phyloP scores from a whole-genome alignment of 2,329 filamentous ascomycete genomes.

The Clonostachys sp. region DNA sequence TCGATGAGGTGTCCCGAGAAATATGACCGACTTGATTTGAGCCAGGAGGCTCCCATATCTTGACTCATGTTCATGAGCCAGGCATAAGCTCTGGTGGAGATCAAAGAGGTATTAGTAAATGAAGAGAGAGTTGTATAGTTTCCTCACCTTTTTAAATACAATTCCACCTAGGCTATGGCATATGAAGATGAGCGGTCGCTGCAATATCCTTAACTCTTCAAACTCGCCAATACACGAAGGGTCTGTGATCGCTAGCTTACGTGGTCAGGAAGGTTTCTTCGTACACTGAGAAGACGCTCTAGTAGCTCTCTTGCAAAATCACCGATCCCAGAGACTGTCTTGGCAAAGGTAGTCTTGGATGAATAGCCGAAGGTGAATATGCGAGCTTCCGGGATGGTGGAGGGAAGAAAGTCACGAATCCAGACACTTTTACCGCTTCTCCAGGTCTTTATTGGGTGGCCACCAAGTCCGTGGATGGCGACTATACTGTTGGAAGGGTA shows the following conservation, averaged over 20 bases:
- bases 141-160: conserved; percentile 16
- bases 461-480: conserved; percentile 2
- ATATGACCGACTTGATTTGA: conserved; percentile 12
- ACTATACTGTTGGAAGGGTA: not conserved
- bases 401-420: conserved; percentile 1
- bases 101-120: conserved; percentile 6
- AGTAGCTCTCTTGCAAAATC: not conserved
- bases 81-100: not conserved
- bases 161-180: conserved; percentile 20
- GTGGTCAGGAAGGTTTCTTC: not conserved
- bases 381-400: not conserved
- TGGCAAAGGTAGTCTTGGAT: not conserved
- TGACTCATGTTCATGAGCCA: too few species aligned
- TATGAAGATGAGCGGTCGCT: conserved; percentile 14
- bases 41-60: too few species aligned
- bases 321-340: not conserved
- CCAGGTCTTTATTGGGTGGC: conserved; percentile 1
- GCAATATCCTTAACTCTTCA: not conserved
- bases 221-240: not conserved
- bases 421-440: not conserved
- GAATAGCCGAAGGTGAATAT: conserved; percentile 2
- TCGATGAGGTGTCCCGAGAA: conserved; percentile 22
- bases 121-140: not conserved
- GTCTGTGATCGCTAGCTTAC: not conserved
- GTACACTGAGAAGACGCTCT: not conserved